Evolutionary conservation across 108 stramenopile species (phyloP).

Genomic region (Nitzschia sp.): DNA sequence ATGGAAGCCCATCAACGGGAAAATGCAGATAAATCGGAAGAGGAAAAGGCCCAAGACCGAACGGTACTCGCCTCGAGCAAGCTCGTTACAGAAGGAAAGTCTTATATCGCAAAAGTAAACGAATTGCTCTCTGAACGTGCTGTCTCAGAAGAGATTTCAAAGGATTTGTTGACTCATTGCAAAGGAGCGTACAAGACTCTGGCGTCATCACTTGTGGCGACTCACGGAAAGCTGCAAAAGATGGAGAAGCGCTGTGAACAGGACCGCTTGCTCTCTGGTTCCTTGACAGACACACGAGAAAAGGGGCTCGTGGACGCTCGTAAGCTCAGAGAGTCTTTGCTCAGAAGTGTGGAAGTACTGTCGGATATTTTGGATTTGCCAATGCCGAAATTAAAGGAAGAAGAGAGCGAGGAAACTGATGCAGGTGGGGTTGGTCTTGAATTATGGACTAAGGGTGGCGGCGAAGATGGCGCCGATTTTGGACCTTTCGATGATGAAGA

Average conservation of each 20-base stretch:
- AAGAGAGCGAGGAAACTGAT: slow-evolving; percentile 65
- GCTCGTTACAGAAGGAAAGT: slow-evolving; percentile 15
- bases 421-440: slow-evolving; percentile 62
- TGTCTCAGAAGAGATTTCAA: slow-evolving; percentile 33
- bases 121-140: slow-evolving; percentile 33
- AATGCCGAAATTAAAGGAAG: slow-evolving; percentile 64
- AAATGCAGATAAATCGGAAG: slow-evolving; percentile 1
- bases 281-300: slow-evolving; percentile 86
- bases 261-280: slow-evolving; percentile 86
- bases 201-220: slow-evolving; percentile 64
- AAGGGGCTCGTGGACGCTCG: slow-evolving; percentile 85
- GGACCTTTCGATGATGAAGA: slow-evolving; percentile 94
- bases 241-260: slow-evolving; percentile 87
- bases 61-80: slow-evolving; percentile 1
- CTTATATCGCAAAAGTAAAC: slow-evolving; percentile 6
- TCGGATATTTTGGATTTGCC: slow-evolving; percentile 76
- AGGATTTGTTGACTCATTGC: slow-evolving; percentile 50
- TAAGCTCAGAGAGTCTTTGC: slow-evolving; percentile 77
- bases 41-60: background rate
- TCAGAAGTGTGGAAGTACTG: slow-evolving; percentile 72
- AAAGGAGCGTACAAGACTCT: slow-evolving; percentile 74
- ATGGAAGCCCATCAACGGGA: slow-evolving; percentile 1
- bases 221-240: slow-evolving; percentile 75
- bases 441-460: slow-evolving; percentile 78
- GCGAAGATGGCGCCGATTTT: slow-evolving; percentile 61